Conservation (phyloP, 148 eudicot genomes). For the Polygonum maritimum region DNA sequence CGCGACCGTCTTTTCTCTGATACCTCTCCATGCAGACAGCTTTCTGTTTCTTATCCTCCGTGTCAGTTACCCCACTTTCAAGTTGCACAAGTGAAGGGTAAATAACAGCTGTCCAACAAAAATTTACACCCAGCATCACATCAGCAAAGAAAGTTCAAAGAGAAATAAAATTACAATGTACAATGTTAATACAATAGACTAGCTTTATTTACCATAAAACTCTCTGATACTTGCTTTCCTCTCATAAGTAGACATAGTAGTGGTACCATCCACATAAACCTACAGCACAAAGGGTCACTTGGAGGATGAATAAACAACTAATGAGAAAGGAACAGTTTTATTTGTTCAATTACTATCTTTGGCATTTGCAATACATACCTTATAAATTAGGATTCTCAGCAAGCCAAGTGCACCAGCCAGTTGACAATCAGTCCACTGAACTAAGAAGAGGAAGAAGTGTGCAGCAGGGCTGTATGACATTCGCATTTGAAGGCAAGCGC, state of each 20-base stretch:
- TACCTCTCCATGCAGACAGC: constrained; percentile 78
- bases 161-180: not conserved
- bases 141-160: constrained; percentile 6
- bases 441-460: constrained; percentile 88
- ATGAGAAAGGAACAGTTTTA: not conserved
- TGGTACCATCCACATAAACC: constrained; percentile 98
- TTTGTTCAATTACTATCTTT: not conserved
- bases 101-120: constrained; percentile 53
- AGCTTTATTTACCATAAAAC: constrained; percentile 60
- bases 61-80: constrained; percentile 74
- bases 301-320: not conserved
- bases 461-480: constrained; percentile 98
- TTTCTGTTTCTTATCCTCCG: constrained; percentile 80
- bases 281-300: constrained; percentile 16
- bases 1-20: constrained; percentile 71
- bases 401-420: constrained; percentile 92
- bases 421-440: constrained; percentile 95
- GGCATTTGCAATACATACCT: constrained; percentile 30
- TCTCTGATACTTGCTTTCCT: constrained; percentile 91
- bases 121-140: not conserved
- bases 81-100: constrained; percentile 95
- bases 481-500: constrained; percentile 94
- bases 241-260: constrained; percentile 94
- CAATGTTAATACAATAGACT: not conserved
- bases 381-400: constrained; percentile 75